Evolutionary conservation across 2,329 filamentous ascomycete genomes (phyloP).

Genomic region (Cytospora leucostoma): DNA sequence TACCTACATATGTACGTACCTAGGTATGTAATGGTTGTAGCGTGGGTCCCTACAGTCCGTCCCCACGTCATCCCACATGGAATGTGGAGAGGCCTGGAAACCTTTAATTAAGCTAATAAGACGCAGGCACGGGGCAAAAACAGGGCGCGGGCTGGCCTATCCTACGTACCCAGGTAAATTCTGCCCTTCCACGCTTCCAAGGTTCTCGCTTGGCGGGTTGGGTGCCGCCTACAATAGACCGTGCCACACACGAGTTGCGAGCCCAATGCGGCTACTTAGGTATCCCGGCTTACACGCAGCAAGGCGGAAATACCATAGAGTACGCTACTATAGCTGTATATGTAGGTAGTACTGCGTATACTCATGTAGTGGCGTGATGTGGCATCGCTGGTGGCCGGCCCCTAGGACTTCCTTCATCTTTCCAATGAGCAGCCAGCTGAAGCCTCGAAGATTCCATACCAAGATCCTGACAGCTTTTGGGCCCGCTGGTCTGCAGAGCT

Average conservation of each 20-base stretch:
- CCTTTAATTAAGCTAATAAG: constrained; percentile 25
- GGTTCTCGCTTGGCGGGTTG: constrained; percentile 6
- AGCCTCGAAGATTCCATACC: constrained; percentile 19
- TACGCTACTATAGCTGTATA: background rate
- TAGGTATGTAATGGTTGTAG: constrained; percentile 5
- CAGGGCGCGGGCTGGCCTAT: constrained; percentile 2
- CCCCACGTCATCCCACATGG: constrained; percentile 24
- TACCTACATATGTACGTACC: background rate
- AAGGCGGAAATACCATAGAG: constrained; percentile 11
- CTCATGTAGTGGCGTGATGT: background rate
- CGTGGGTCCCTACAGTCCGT: constrained; percentile 16
- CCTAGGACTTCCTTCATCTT: background rate
- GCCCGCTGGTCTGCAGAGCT: constrained; percentile 16
- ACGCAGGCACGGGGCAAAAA: constrained; percentile 17
- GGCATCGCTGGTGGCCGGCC: constrained; percentile 4
- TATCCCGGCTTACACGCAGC: constrained; percentile 12
- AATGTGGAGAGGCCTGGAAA: constrained; percentile 20
- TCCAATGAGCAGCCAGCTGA: constrained; percentile 16
- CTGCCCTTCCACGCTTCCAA: constrained; percentile 10
- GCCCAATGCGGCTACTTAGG: constrained; percentile 19
- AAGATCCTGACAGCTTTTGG: constrained; percentile 24
- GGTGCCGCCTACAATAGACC: background rate
- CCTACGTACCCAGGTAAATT: background rate
- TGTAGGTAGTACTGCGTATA: background rate
- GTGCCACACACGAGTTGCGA: constrained; percentile 4